Conservation (phyloP, 208 protist species). For the Borovskyia barvae region DNA sequence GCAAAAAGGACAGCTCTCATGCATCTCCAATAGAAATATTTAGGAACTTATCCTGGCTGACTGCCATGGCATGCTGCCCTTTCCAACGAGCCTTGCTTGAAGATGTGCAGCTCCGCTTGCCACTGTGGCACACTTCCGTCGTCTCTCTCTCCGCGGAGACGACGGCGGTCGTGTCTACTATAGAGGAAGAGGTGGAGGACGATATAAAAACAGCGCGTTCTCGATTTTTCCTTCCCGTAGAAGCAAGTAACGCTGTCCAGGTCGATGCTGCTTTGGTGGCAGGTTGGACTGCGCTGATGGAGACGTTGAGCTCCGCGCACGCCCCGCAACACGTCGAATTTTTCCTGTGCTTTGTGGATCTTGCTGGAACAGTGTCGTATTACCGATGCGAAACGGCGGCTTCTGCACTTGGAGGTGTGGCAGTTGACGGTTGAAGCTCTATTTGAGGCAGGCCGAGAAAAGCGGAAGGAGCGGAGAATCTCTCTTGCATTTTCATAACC, state of each 20-base stretch:
- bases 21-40: not conserved
- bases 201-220: too few relatives aligned
- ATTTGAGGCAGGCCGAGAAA: too few relatives aligned
- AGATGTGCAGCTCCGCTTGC: conserved; percentile 44
- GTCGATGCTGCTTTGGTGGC: not conserved
- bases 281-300: conserved; percentile 4
- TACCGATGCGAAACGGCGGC: conserved; percentile 36
- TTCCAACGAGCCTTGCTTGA: conserved; percentile 14
- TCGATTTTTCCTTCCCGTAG: conserved; percentile 37
- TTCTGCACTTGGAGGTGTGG: too few relatives aligned
- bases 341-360: conserved; percentile 63
- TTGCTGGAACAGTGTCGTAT: conserved; percentile 48
- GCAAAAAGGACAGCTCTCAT: not conserved
- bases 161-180: too few relatives aligned
- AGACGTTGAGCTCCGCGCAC: not conserved
- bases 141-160: too few relatives aligned
- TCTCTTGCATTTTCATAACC: too few relatives aligned
- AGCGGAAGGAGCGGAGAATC: too few relatives aligned
- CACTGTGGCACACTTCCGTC: too few relatives aligned
- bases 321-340: not conserved
- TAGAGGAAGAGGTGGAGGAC: too few relatives aligned
- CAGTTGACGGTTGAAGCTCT: too few relatives aligned
- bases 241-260: conserved; percentile 1
- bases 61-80: not conserved
- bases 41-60: not conserved